Percentiles rank a stretch among this genome's conserved stretches.
These are phyloP conservation scores for Pseudonectria foliicola DNA, from an alignment of 2,329 filamentous ascomycete species.

Conservation along the genomic window DNA sequence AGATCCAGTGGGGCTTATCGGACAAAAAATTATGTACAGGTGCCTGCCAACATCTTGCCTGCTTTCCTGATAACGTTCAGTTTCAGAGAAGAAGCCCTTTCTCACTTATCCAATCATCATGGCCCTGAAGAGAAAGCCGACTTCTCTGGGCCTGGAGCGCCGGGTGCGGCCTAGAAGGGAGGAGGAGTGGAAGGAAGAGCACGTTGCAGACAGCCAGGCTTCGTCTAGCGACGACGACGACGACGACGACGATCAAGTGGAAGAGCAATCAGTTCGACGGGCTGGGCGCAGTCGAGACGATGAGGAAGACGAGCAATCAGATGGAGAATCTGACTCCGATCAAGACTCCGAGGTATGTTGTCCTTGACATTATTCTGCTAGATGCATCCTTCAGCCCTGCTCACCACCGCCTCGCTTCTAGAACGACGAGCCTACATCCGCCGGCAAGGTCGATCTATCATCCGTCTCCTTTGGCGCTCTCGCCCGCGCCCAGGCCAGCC, in stretches of 20 bases:
- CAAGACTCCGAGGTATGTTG: slow-evolving; percentile 20
- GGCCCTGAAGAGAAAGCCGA: slow-evolving; percentile 34
- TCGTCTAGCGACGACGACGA: slow-evolving; percentile 19
- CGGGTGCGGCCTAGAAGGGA: slow-evolving; percentile 38
- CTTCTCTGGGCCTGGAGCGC: slow-evolving; percentile 30
- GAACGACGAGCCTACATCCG: slow-evolving; percentile 20
- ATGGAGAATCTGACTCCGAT: slow-evolving; percentile 18
- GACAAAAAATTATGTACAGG: slow-evolving; percentile 1
- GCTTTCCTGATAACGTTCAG: no score
- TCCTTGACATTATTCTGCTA: no score
- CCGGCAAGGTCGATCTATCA: slow-evolving; percentile 37
- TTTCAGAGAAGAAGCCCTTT: no score
- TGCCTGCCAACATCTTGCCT: no score
- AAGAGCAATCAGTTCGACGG: slow-evolving; percentile 20
- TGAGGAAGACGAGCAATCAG: slow-evolving; percentile 20
- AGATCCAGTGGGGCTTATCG: no score
- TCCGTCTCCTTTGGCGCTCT: slow-evolving; percentile 84
- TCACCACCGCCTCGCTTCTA: slow-evolving; percentile 8
- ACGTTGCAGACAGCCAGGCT: slow-evolving; percentile 26
- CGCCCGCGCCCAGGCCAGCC: slow-evolving; percentile 71
- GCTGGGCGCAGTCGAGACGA: slow-evolving; percentile 6
- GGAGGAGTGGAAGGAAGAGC: slow-evolving; percentile 35
- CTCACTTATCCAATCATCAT: no score
- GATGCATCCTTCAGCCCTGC: not conserved
- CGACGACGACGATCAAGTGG: slow-evolving; percentile 24